phyloP scores from a whole-genome alignment of 805 yeast species.

The Saccharomyces paradoxus region DNA sequence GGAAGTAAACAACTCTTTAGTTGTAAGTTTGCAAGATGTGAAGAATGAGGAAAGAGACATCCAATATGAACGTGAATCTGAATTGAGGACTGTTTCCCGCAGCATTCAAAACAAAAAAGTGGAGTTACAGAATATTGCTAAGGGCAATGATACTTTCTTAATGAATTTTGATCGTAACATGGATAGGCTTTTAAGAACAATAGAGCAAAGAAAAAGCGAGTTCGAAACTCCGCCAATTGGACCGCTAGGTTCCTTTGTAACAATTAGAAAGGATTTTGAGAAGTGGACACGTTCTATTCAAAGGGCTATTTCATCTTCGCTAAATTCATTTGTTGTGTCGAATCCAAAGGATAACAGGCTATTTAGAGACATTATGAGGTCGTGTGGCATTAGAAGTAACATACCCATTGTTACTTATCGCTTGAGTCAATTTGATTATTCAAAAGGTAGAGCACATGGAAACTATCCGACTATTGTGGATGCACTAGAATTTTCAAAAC shows the following conservation, averaged over 20 bases:
- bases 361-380: slow-evolving; percentile 32
- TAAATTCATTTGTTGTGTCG: slow-evolving; percentile 62
- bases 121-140: slow-evolving; percentile 23
- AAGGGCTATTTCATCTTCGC: slow-evolving; percentile 38
- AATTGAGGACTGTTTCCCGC: slow-evolving; percentile 7
- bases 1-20: slow-evolving; percentile 2
- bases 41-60: slow-evolving; percentile 12
- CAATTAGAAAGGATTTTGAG: slow-evolving; percentile 45
- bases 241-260: slow-evolving; percentile 62
- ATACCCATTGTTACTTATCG: slow-evolving; percentile 41
- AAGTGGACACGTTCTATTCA: slow-evolving; percentile 59
- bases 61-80: slow-evolving; percentile 7
- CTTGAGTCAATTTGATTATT: slow-evolving; percentile 39
- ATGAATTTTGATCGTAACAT: slow-evolving; percentile 47
- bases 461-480: slow-evolving; percentile 48
- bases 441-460: slow-evolving; percentile 36
- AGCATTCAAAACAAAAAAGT: slow-evolving; percentile 10
- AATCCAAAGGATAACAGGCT: slow-evolving; percentile 49
- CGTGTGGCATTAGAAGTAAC: slow-evolving; percentile 30
- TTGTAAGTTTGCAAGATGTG: slow-evolving; percentile 11
- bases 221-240: slow-evolving; percentile 60
- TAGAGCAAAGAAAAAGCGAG: slow-evolving; percentile 28
- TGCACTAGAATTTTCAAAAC: slow-evolving; percentile 47
- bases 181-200: slow-evolving; percentile 35
- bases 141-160: slow-evolving; percentile 27